Evolutionary conservation across 495 filamentous ascomycete species (phyloP).

Genomic region (Glonium stellatum): DNA sequence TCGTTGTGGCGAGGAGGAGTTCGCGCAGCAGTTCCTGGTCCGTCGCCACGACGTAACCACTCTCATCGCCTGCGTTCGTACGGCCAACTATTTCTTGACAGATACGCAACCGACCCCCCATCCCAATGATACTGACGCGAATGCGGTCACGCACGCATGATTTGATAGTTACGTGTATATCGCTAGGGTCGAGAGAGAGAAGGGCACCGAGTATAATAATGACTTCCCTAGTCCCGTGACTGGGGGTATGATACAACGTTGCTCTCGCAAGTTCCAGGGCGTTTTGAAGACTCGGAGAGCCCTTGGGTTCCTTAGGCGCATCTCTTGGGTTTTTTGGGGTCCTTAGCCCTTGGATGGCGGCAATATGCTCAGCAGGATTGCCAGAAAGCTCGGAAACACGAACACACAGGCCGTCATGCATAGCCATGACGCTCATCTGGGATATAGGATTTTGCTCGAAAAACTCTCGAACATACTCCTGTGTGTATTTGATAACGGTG

Average conservation of each 20-base stretch:
- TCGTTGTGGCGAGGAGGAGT: conserved; percentile 80
- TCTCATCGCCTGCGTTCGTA: conserved; percentile 75
- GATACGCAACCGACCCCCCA: conserved; percentile 86
- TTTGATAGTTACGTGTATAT: conserved; percentile 85
- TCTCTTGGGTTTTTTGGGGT: conserved; percentile 20
- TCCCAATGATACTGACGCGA: conserved; percentile 76
- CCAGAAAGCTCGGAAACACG: conserved; percentile 83
- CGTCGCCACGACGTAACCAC: conserved; percentile 72
- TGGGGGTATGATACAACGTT: conserved; percentile 81
- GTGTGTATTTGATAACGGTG: conserved; percentile 72
- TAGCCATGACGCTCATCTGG: conserved; percentile 82
- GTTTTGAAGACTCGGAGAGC: conserved; percentile 87
- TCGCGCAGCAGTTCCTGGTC: conserved; percentile 87
- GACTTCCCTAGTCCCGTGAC: conserved; percentile 86
- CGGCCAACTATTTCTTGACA: conserved; percentile 79
- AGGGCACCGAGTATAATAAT: conserved; percentile 89
- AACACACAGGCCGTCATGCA: conserved; percentile 80
- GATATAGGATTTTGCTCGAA: conserved; percentile 99
- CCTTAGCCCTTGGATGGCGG: conserved; percentile 62
- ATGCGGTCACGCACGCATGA: conserved; percentile 72
- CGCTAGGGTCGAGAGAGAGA: conserved; percentile 81
- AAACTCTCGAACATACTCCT: conserved; percentile 85
- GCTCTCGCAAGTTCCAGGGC: conserved; percentile 90
- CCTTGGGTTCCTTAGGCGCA: conserved; percentile 67
- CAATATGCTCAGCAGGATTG: conserved; percentile 82